Percentiles rank a stretch among this genome's conserved stretches.
Conservation (phyloP, 805 yeast species). For the Zygosaccharomyces gambellarensis region DNA sequence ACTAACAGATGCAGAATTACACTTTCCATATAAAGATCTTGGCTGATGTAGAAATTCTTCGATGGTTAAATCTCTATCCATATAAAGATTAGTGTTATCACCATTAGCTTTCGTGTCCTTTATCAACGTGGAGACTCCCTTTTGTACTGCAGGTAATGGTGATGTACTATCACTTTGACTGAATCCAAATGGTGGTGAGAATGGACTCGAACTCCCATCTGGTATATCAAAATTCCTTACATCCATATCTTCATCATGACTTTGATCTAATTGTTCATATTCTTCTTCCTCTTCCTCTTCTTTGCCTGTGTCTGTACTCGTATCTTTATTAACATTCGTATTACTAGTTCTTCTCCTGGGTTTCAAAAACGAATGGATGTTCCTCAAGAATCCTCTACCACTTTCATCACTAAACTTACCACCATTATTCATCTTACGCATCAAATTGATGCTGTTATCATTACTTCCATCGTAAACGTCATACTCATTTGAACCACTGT, state of each 20-base stretch:
- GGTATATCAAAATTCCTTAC: not conserved
- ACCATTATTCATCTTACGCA: conserved; percentile 18
- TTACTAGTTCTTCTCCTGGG: conserved; percentile 10
- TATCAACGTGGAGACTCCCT: conserved; percentile 2
- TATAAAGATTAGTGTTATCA: not conserved
- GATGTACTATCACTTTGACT: conserved; percentile 2
- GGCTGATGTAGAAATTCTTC: conserved; percentile 2
- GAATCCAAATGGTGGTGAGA: not conserved
- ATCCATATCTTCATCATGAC: conserved; percentile 4
- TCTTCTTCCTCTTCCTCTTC: conserved; percentile 11
- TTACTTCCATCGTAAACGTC: not conserved
- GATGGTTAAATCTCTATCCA: not conserved
- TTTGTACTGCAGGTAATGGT: conserved; percentile 1
- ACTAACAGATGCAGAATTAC: conserved; percentile 4
- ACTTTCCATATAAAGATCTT: not conserved
- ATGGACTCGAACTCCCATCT: conserved; percentile 1
- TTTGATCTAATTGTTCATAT: conserved; percentile 11
- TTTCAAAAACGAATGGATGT: conserved; percentile 22
- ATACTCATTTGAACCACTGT: conserved; percentile 8
- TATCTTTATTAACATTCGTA: not conserved
- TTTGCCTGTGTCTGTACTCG: not conserved
- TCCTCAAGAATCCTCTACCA: conserved; percentile 20
- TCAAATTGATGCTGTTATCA: not conserved
- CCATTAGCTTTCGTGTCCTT: not conserved
- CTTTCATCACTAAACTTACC: conserved; percentile 22